These are phyloP conservation scores for Cryptococcus neoformans DNA, from an alignment of 1,284 basidiomycete genomes.

Conservation along the genomic window DNA sequence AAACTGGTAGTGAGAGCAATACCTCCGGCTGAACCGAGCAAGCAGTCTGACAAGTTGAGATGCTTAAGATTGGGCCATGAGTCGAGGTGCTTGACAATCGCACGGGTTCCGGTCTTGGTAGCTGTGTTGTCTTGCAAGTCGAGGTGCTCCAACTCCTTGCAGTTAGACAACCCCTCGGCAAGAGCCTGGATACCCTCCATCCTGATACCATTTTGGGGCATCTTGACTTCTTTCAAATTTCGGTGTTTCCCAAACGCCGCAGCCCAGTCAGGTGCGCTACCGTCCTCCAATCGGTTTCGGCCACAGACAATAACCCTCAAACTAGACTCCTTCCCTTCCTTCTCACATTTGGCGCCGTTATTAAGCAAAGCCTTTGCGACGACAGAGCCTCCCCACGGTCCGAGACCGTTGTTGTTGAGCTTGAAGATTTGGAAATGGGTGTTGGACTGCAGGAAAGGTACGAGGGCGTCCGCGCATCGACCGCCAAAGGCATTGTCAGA, in stretches of 20 bases:
- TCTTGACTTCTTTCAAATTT: slow-evolving; percentile 71
- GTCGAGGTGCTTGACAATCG: slow-evolving; percentile 68
- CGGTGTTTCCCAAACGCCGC: slow-evolving; percentile 83
- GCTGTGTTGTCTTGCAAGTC: slow-evolving; percentile 98
- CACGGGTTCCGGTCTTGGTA: slow-evolving; percentile 66
- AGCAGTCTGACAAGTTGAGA: slow-evolving; percentile 90
- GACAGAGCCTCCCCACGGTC: slow-evolving; percentile 82
- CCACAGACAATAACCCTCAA: slow-evolving; percentile 86
- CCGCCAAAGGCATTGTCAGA: slow-evolving; percentile 98
- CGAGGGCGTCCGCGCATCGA: slow-evolving; percentile 91
- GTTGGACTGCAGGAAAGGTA: slow-evolving; percentile 79
- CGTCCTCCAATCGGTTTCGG: slow-evolving; percentile 90
- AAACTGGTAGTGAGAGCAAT: slow-evolving; percentile 63
- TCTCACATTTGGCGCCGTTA: slow-evolving; percentile 68
- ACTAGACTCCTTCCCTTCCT: slow-evolving; percentile 64
- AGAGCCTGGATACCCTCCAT: slow-evolving; percentile 88
- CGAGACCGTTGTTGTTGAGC: slow-evolving; percentile 96
- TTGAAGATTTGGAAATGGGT: slow-evolving; percentile 76
- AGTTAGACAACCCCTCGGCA: slow-evolving; percentile 69
- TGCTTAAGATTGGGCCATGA: slow-evolving; percentile 69
- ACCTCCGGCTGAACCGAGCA: slow-evolving; percentile 64
- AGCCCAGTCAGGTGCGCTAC: slow-evolving; percentile 79
- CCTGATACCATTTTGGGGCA: slow-evolving; percentile 97
- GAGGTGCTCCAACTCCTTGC: slow-evolving; percentile 67
- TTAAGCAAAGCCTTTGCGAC: slow-evolving; percentile 80